A percentile compares a stretch with the other conserved stretches of the same genome.
These are phyloP conservation scores for Botrytis deweyae DNA, from an alignment of 2,329 filamentous ascomycete genomes.

Conservation along the genomic window DNA sequence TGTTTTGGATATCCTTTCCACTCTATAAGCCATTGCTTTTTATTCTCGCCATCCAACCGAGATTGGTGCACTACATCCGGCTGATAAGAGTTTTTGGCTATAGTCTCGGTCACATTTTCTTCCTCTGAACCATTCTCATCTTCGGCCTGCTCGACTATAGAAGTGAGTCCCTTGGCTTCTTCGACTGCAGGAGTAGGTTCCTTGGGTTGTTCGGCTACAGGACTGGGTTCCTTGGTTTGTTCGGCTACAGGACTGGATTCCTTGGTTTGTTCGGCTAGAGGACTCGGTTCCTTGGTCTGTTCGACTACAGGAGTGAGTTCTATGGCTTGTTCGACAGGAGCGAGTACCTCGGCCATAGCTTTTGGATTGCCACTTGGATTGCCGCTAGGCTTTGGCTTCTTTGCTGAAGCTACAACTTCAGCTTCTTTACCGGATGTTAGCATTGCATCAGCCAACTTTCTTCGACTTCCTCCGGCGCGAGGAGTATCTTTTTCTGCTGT, in stretches of 20 bases:
- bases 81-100: background rate
- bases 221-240: background rate
- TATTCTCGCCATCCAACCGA: background rate
- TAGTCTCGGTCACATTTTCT: background rate
- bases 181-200: background rate
- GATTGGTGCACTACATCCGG: background rate
- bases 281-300: background rate
- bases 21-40: slow-evolving; percentile 1
- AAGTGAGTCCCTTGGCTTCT: background rate
- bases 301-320: background rate
- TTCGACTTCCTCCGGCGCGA: background rate
- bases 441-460: background rate
- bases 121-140: background rate
- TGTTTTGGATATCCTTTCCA: background rate
- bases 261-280: background rate
- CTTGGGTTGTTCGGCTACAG: background rate
- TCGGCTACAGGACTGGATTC: background rate
- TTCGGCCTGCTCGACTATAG: background rate
- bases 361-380: background rate
- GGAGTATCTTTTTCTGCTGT: background rate
- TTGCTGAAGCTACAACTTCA: background rate
- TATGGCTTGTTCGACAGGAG: background rate
- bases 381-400: background rate
- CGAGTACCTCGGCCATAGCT: background rate
- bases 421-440: background rate